Evolutionary conservation across 768 basidiomycete genomes (phyloP), one percentile per base, ranked within the genome.

Genomic region (Hypholoma fasciculare): DNA sequence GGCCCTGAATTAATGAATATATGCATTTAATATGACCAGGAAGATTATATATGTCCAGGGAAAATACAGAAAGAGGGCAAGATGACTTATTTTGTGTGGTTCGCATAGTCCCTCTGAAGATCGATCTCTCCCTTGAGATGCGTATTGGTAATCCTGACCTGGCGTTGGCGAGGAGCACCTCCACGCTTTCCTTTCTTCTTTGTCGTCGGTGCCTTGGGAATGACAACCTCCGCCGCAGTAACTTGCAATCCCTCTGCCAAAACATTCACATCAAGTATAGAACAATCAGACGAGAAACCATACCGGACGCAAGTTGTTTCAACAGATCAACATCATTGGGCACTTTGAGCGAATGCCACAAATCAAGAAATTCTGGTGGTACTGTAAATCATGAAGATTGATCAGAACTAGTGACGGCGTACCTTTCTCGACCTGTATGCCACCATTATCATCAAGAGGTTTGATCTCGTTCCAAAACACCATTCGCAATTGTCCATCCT

Each of bases 381-480:
- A 54, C 44, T 36, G 59, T 34, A 52, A 19, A 59, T 46, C 51
- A 17, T 50, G 8, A 20, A 56, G 23, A 48, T 17, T 42, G n/a
- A 30, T 34, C 23, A n/a, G 49, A 51, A 43, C 6, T 1, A 1
- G 17, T 26, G 13, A 8, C 43, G 44, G 68, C 81, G 53, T 56
- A 88, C 94, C 94, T 79, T 93, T 85, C 73, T 95, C 92, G 3
- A 94, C 84, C n/a, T 73, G 71, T 61, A 81, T 80, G 2, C 88
- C 89, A 3, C 88, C 91, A 49, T 74, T 79, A 44, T 90, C 87
- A 61, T 90, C 88, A 26, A 78, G 84, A 1, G 88, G 86, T 66
- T 90, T 90, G 59, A 94, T 82, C 71, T 95, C 92, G 62, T 95
- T 95, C 88, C 89, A 94, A 64, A 93, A 94, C 1, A 93, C 92